Evolutionary conservation across 805 yeast genomes (phyloP).

Genomic region (Lipomyces yamadae): DNA sequence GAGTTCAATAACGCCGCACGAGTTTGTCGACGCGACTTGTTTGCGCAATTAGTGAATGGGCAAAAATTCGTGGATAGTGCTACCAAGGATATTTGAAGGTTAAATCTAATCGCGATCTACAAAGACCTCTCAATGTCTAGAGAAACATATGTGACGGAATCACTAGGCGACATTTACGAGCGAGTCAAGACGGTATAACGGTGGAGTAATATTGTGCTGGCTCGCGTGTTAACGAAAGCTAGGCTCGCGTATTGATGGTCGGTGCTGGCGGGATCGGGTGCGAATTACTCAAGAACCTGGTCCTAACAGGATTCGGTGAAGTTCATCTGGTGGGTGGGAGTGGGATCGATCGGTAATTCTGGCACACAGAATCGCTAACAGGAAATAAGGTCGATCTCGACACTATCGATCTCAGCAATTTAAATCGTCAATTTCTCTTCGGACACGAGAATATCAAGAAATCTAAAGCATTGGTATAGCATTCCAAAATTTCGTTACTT

Average conservation of each 20-base stretch:
- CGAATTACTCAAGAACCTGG: conserved; percentile 80
- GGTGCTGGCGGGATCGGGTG: conserved; percentile 99
- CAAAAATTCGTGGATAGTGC: not conserved
- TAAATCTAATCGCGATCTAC: not conserved
- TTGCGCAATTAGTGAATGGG: not conserved
- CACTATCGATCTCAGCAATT: conserved; percentile 88
- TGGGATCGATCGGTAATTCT: not conserved
- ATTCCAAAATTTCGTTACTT: not conserved
- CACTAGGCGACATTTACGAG: conserved; percentile 14
- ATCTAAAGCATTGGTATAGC: conserved; percentile 68
- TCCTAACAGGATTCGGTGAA: conserved; percentile 80
- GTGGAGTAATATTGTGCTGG: too few species aligned
- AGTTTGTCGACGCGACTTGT: not conserved
- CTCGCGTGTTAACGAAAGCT: too few species aligned
- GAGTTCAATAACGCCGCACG: not conserved
- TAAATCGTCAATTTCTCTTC: conserved; percentile 91
- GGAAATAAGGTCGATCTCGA: conserved; percentile 71
- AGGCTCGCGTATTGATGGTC: conserved; percentile 65
- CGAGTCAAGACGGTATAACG: conserved; percentile 7
- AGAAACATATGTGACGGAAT: conserved; percentile 11
- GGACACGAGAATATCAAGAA: conserved; percentile 87
- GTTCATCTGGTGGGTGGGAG: conserved; percentile 64
- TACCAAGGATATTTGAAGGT: too few species aligned
- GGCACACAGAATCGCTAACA: not conserved
- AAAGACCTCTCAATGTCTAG: conserved; percentile 9